Conservation (phyloP, 2,329 filamentous ascomycete species). For the Fusarium sp. region DNA sequence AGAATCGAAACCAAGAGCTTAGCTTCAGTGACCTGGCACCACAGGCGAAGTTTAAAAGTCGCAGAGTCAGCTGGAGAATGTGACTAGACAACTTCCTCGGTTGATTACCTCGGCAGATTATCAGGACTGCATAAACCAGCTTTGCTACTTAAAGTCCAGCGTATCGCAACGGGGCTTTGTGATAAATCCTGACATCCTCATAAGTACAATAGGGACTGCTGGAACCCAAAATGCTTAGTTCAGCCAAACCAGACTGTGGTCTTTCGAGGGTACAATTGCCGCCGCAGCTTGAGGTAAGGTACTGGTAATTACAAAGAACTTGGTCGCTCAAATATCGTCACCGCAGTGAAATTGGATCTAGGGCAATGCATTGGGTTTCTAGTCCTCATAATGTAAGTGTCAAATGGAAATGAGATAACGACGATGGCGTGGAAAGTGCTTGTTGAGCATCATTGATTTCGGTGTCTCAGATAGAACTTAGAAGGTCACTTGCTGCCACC, state of each 20-base stretch:
- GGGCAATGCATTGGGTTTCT: not conserved
- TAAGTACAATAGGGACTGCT: not conserved
- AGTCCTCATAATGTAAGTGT: not conserved
- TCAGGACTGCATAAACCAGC: not conserved
- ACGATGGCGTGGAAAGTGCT: not conserved
- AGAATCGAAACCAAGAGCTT: not conserved
- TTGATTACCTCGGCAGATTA: not conserved
- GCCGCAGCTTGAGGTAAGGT: slow-evolving; percentile 1
- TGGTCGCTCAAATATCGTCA: not conserved
- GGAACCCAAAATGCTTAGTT: not conserved
- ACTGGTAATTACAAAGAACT: not conserved
- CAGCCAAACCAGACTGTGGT: not conserved
- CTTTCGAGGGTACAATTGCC: not conserved
- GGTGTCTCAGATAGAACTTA: not conserved
- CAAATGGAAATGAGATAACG: not conserved
- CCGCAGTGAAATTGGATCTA: not conserved
- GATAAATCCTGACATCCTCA: not conserved
- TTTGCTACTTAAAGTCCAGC: not conserved
- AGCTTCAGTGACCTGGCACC: not conserved
- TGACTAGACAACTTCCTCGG: not conserved
- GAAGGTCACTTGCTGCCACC: not conserved
- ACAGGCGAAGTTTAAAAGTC: not conserved
- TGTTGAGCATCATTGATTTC: not conserved
- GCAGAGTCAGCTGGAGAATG: not conserved
- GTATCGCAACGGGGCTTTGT: not conserved